Base-by-base conservation (phyloP, 441 rosid genomes). In the Dalechampia spathulata region DNA sequence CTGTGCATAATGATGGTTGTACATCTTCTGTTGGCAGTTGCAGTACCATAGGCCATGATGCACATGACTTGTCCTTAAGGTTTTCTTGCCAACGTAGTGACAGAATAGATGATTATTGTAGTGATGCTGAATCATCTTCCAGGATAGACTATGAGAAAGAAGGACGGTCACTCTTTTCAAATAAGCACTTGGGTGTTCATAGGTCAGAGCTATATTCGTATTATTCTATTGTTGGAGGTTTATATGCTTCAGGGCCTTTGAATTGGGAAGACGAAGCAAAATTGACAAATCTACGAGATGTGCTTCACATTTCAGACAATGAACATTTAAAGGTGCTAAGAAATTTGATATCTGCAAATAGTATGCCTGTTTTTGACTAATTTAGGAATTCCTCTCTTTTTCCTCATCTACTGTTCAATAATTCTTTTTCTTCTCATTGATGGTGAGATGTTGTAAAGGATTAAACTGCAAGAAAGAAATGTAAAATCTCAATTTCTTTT, bases 21-120 rank as follows among this genome's bases (percentile, higher is more conserved):
- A 50, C 64, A 52, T 79, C 82, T 51, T 86, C 90, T 49, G 85
- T 80, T 72, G 96, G 84, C 86, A 88, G 96, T 66, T 88, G 89
- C 77, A 83, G 85, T 69, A 73, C 56, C 38, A 46, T 62, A 62
- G 67, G 76, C 61, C 41, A 75, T 48, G 66, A 69, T 72, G 64
- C 60, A 41, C n/a, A 25, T 25, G 41, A 32, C 32, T 13, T 26
- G 30, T 43, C 59, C 12, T 28, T 60, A 23, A 45, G 37, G 22
- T 45, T 38, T 28, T 39, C 55, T n/a, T 19, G 20, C 15, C 43
- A 21, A 17, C 39, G 43, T 60, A 52, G 39, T 57, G 55, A 71
- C 54, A 66, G 65, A 42, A 64, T 59, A 57, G 83, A 63, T 64
- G 68, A 75, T 49, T 70, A 58, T 61, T 56, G 63, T 67, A 82